Percentiles rank a stretch among this genome's conserved stretches.
Evolutionary conservation across 2,329 filamentous ascomycete genomes (phyloP).

Genomic region (Fusarium pseudograminearum): DNA sequence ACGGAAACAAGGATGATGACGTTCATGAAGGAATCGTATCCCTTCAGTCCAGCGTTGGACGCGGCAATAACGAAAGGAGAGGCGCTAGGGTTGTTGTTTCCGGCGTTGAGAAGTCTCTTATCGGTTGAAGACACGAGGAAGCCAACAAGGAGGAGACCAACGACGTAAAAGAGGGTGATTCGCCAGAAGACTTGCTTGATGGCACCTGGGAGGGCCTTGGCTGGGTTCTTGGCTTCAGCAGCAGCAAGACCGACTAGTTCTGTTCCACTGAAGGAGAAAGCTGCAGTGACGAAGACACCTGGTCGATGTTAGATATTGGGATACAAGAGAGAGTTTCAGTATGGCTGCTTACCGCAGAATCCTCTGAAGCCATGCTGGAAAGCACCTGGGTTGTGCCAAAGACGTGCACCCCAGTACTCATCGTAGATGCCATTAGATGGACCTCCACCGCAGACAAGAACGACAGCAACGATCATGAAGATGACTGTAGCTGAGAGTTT

Average conservation of each 20-base stretch:
- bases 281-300: conserved; percentile 69
- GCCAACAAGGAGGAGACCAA: conserved; percentile 65
- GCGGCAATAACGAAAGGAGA: conserved; percentile 71
- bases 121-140: conserved; percentile 63
- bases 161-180: conserved; percentile 67
- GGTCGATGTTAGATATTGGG: background rate
- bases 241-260: conserved; percentile 81
- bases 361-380: conserved; percentile 82
- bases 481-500: conserved; percentile 70
- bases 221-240: conserved; percentile 76
- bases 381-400: conserved; percentile 64
- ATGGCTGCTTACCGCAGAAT: conserved; percentile 67
- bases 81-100: conserved; percentile 51
- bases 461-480: conserved; percentile 73
- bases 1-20: conserved; percentile 69
- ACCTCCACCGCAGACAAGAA: conserved; percentile 71
- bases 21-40: conserved; percentile 70
- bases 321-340: fast-evolving
- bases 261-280: conserved; percentile 79
- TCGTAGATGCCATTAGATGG: conserved; percentile 60
- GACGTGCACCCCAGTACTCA: conserved; percentile 63
- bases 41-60: conserved; percentile 63
- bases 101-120: conserved; percentile 61
- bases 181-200: conserved; percentile 82
- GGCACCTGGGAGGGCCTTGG: conserved; percentile 80